Evolutionary conservation across 208 protist genomes (phyloP), one percentile per base, ranked within the genome.

Genomic region (Naegleria fowleri): DNA sequence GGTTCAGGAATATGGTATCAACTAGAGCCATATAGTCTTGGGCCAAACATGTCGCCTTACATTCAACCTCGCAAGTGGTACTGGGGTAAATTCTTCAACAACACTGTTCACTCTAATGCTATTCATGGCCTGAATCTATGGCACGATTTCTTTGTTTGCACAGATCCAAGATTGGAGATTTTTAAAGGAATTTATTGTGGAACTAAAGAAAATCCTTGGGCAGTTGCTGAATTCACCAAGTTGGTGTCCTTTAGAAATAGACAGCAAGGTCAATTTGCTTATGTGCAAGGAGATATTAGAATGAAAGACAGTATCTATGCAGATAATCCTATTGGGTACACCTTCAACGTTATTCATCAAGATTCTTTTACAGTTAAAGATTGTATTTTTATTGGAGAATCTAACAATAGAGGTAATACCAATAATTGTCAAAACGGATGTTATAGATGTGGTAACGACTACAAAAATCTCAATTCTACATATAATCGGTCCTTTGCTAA

Each of bases 1-100:
- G 33, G 91, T 79, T 88, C 86, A 67, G 93, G 93, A 79, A 94
- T 91, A 79, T 94, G 93, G 93, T 92, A 93, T 86, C 51, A 89
- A n/a, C 58, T 90, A 41, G 19, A 2, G 29, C 5, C 9, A 41
- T 9, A 59, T 67, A 41, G 55, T 29, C 5, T 29, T 39, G 90
- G 92, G 25, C 92, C 88, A 16, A 52, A n/a, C 0, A 33, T 22
- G 7, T 89, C 52, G 22, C 52, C 58, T 38, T 48, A 58, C 85
- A 88, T 79, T 7, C 33, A n/a, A 75, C 87, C 88, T 2, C 40
- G 76, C 2, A 40, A 1, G 39, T 38, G 16, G 11, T 58, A 6
- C 33, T 75, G 79, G 67, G 52, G 16, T 16, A 19, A 76, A 33
- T 91, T 94, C 51, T 5, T 13, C 33, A 83, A 90, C 86, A 94